Percentiles rank a stretch among this genome's conserved stretches.
Conservation (phyloP, 1,284 basidiomycete species). For the Golubevia sp. region DNA sequence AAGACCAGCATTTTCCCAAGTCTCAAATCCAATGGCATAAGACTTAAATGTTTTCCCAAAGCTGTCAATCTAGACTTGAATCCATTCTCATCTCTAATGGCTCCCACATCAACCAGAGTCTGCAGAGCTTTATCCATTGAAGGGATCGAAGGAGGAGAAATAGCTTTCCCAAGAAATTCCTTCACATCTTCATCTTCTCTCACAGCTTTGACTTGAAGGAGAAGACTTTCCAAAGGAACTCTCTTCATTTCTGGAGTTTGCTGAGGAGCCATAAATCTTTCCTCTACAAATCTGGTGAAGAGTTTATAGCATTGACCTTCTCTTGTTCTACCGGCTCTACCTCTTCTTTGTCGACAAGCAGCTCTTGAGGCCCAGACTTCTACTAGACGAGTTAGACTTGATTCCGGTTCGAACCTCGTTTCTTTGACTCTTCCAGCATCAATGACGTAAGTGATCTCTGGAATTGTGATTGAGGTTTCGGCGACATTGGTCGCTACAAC, state of each 20-base stretch:
- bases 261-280: conserved; percentile 73
- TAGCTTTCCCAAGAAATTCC: conserved; percentile 73
- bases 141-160: conserved; percentile 78
- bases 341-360: conserved; percentile 80
- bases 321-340: conserved; percentile 82
- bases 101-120: conserved; percentile 78
- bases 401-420: conserved; percentile 78
- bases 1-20: conserved; percentile 74
- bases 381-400: conserved; percentile 74
- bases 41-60: conserved; percentile 79
- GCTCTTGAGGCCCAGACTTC: conserved; percentile 83
- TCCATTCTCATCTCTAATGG: conserved; percentile 69
- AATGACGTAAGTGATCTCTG: conserved; percentile 56
- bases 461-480: conserved; percentile 89
- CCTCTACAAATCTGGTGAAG: conserved; percentile 75
- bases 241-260: conserved; percentile 80
- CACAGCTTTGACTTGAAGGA: conserved; percentile 81
- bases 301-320: conserved; percentile 65
- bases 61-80: conserved; percentile 71
- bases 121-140: conserved; percentile 80
- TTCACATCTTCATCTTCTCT: conserved; percentile 79
- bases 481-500: conserved; percentile 89
- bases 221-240: conserved; percentile 83
- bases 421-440: conserved; percentile 91
- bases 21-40: conserved; percentile 85